Base-by-base conservation (phyloP, 2,329 filamentous ascomycete species). In the Cercospora berteroae region DNA sequence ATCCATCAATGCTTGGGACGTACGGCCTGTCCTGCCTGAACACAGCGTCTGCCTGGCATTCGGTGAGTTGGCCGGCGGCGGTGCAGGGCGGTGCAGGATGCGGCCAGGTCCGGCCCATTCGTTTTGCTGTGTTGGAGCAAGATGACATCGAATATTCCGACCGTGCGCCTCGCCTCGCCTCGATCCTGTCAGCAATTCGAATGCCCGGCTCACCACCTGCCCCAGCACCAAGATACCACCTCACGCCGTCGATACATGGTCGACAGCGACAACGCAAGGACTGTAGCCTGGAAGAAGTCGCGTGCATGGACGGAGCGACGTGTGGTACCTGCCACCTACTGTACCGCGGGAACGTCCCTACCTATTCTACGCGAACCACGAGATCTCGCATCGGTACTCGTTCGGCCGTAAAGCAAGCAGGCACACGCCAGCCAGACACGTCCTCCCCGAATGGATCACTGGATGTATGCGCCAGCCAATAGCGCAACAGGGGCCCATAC, bases 391-490 rank as follows among this genome's bases (percentile, higher is more conserved):
- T 55, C 48, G 48, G 48, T 29, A 29, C 48, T 55, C 48, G 48
- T 65, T 60, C 63, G 63, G 63, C 63, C 63, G 63, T 65, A 65
- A 65, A 4, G n/a, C 23, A 23, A 57, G 6, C 31, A 23, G 12
- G 20, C 20, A 23, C 29, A 9, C 23, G 48, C 23, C 23, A 27
- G 48, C 48, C 48, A 33, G 44, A 61, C 63, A 42, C 16, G 5
- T 27, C 31, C n/a, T 31, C 10, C 20, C 25, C 65, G 52, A 23
- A 70, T 69, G 69, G 69, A 70, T 29, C 61, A 65, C 27, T 69
- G 69, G 67, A 67, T 69, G 67, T 70, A 65, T 42, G 63, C 69
- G 7, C 55, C 69, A 10, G 25, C 56, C 23, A 64, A 44, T 33
- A 39, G 55, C 18, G 58, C 48, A 44, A 27, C 18, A 25, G 36